These are phyloP conservation scores for Meira nashicola DNA, from an alignment of 1,284 basidiomycete species.

Conservation along the genomic window DNA sequence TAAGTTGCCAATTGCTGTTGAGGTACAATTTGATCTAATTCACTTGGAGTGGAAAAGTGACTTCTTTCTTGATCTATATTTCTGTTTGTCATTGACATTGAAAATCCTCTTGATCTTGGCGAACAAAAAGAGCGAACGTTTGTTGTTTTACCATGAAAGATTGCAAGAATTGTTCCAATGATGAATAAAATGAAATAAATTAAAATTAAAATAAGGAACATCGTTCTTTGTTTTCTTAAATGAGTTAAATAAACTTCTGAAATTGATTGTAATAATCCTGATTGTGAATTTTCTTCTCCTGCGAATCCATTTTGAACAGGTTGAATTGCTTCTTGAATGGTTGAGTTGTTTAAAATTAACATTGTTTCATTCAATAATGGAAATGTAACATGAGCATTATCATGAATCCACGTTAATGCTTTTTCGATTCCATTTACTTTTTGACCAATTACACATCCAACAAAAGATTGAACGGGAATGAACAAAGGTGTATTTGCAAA, in stretches of 20 bases:
- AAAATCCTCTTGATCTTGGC: no score
- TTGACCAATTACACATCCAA: slow-evolving; percentile 72
- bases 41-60: no score
- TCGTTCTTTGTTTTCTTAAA: slow-evolving; percentile 71
- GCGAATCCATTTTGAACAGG: slow-evolving; percentile 20
- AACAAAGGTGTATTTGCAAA: slow-evolving; percentile 53
- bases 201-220: slow-evolving; percentile 74
- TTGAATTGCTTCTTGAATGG: slow-evolving; percentile 64
- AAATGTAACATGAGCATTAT: slow-evolving; percentile 75
- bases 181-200: slow-evolving; percentile 73
- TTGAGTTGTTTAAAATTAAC: slow-evolving; percentile 67
- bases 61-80: no score
- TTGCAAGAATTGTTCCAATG: slow-evolving; percentile 64
- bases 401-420: slow-evolving; percentile 83
- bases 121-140: no score
- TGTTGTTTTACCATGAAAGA: slow-evolving; percentile 51
- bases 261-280: slow-evolving; percentile 68
- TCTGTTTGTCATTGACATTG: no score
- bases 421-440: slow-evolving; percentile 81
- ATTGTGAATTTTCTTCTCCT: background rate
- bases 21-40: no score
- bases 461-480: slow-evolving; percentile 29
- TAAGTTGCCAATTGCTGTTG: no score
- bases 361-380: slow-evolving; percentile 68
- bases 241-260: slow-evolving; percentile 68